Percentiles rank a stretch among this genome's conserved stretches.
Conservation (phyloP, 2,329 filamentous ascomycete species). For the Ilyonectria robusta region DNA sequence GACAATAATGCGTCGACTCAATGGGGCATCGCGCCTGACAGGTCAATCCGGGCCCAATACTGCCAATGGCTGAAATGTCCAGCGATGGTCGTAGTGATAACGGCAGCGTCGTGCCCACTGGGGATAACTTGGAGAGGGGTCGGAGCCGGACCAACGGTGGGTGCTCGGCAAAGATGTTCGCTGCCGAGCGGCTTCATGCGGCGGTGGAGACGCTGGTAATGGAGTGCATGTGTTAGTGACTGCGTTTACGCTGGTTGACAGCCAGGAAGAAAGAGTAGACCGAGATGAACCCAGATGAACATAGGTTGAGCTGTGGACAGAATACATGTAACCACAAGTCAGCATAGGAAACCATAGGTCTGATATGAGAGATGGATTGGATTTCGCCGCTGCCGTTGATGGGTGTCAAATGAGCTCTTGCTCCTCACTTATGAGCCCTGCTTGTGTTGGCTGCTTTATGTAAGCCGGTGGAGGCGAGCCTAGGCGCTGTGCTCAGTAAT, state of each 20-base stretch:
- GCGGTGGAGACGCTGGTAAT: constrained; percentile 40
- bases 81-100: constrained; percentile 43
- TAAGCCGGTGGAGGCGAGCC: constrained; percentile 43
- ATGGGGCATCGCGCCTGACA: constrained; percentile 37
- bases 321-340: neutral
- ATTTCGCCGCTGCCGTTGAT: constrained; percentile 3
- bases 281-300: neutral
- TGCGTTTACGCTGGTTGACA: constrained; percentile 20
- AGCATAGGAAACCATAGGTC: neutral
- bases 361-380: neutral
- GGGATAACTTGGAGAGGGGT: constrained; percentile 46
- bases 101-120: constrained; percentile 41
- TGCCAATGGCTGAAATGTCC: constrained; percentile 47
- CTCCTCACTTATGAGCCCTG: constrained; percentile 2
- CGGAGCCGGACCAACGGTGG: constrained; percentile 41
- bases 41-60: constrained; percentile 41
- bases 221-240: constrained; percentile 39
- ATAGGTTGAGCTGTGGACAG: neutral
- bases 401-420: constrained; percentile 5
- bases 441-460: constrained; percentile 35
- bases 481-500: constrained; percentile 25
- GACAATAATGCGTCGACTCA: constrained; percentile 40
- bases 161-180: constrained; percentile 46
- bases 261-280: neutral
- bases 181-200: constrained; percentile 44